Conservation (phyloP, 202 grass and related monocot genomes). For the Hordeum pubiflorum region DNA sequence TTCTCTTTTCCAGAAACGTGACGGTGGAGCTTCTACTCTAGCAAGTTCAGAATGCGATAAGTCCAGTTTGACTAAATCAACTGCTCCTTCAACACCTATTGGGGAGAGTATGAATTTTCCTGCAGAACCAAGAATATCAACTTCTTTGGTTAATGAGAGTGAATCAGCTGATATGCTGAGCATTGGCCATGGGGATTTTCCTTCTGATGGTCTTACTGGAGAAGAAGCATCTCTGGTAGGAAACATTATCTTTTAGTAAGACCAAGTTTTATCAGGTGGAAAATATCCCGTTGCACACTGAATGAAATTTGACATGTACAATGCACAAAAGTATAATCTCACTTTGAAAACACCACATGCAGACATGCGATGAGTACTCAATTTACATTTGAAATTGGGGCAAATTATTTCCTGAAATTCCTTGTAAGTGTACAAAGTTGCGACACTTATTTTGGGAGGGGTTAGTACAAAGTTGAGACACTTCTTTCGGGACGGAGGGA, state of each 20-base stretch:
- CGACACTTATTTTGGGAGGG: too few species aligned
- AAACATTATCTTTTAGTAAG: slow-evolving; percentile 6
- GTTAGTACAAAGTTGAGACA: too few species aligned
- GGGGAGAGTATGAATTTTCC: slow-evolving; percentile 74
- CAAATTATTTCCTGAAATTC: background rate
- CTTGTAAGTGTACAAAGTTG: background rate
- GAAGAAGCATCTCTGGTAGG: slow-evolving; percentile 66
- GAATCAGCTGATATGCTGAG: slow-evolving; percentile 60
- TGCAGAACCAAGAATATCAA: slow-evolving; percentile 63
- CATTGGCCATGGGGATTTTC: slow-evolving; percentile 52
- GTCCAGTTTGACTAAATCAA: slow-evolving; percentile 97
- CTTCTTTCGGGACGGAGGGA: too few species aligned
- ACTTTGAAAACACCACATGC: background rate
- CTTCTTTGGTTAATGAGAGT: slow-evolving; percentile 60
- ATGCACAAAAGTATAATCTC: background rate
- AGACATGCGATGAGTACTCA: background rate
- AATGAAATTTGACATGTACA: background rate
- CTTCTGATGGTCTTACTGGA: slow-evolving; percentile 45
- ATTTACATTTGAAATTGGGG: background rate
- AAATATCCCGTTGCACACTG: background rate
- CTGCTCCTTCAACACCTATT: slow-evolving; percentile 87
- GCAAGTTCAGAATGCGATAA: slow-evolving; percentile 98
- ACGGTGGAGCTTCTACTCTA: slow-evolving; percentile 65
- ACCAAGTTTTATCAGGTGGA: background rate
- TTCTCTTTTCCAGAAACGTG: slow-evolving; percentile 66